A percentile compares a stretch with the other conserved stretches of the same genome.
These are phyloP conservation scores for Rhizopogon roseolus DNA, from an alignment of 768 basidiomycete species.

Conservation along the genomic window DNA sequence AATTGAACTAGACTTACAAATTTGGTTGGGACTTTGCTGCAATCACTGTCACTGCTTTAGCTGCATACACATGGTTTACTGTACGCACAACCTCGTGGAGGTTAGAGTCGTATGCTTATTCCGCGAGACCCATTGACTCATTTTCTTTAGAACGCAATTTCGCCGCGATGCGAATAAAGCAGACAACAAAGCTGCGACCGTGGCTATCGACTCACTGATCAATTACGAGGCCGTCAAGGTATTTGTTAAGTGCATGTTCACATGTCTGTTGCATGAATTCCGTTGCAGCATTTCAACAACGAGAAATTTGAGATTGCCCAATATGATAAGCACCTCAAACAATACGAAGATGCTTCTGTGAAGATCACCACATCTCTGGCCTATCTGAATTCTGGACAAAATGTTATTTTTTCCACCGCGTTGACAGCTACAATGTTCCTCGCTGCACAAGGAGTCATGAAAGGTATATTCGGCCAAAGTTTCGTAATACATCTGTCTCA, in stretches of 20 bases:
- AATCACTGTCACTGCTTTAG: slow-evolving; percentile 80
- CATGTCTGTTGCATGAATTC: slow-evolving; percentile 1
- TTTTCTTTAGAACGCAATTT: slow-evolving; percentile 70
- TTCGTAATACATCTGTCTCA: slow-evolving; percentile 1
- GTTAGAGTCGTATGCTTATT: slow-evolving; percentile 33
- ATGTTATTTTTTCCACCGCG: slow-evolving; percentile 92
- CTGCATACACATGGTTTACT: slow-evolving; percentile 95
- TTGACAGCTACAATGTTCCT: slow-evolving; percentile 94
- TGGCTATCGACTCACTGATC: slow-evolving; percentile 92
- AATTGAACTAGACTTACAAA: slow-evolving; percentile 72
- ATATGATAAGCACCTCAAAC: slow-evolving; percentile 83
- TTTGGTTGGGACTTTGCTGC: slow-evolving; percentile 98
- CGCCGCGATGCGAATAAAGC: slow-evolving; percentile 93
- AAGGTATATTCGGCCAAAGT: slow-evolving; percentile 47
- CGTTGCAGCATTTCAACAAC: slow-evolving; percentile 89
- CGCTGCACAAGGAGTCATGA: slow-evolving; percentile 90
- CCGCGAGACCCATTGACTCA: background rate
- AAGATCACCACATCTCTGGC: slow-evolving; percentile 95
- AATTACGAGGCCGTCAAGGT: slow-evolving; percentile 99
- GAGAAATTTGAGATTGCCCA: slow-evolving; percentile 86
- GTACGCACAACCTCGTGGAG: slow-evolving; percentile 95
- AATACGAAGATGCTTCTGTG: slow-evolving; percentile 88
- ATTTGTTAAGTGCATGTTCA: slow-evolving; percentile 3
- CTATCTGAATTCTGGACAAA: slow-evolving; percentile 93
- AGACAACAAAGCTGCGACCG: slow-evolving; percentile 92